Base-by-base conservation (phyloP, 1,139 yeast genomes). In the Blastobotrys buckinghamii region DNA sequence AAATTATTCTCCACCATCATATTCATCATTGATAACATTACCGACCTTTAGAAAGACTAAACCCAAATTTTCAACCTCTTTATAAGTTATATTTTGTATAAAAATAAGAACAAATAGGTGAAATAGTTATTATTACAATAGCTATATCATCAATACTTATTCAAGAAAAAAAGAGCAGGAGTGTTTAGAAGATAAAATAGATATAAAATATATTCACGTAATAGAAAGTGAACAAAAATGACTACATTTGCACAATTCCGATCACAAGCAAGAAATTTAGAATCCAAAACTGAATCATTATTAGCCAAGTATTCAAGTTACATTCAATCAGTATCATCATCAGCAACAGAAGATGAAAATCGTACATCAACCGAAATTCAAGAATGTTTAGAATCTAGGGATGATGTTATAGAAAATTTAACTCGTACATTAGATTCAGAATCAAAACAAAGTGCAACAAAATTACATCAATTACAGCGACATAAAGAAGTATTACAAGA, bases 401-500 rank as follows among this genome's bases (percentile, higher is more conserved):
- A 76, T 55, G 71, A 66, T 49, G 57, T 70, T 40, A 59, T 76
- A 16, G 66, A 69, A 41, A 56, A 71, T 39, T 66, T 70, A 46
- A 62, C 65, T 46, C 66, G 72, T 48, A 64, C 74, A 29, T 77
- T 80, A 42, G 88, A 84, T 47, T 71, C 82, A 2, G 84, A 81
- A 57, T 63, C 75, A 16, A 66, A 73, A n/a, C 71, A 82, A 6
- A 76, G 89, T 1, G 78, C 92, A 0, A 78, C 92, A 0, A 86
- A 87, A 65, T 66, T 81, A 36, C 92, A 86, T 60, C 97, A 92
- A 63, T 70, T 89, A 42, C 80, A 83, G 49, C 79, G 97, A 51
- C 96, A 89, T 64, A 79, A 78, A 58, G 96, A 89, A 64, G 77
- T 79, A 26, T 70, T 88, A 33, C 76, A 72, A 48, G 95, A 89